These are phyloP conservation scores for Ceraceosorus guamensis DNA, from an alignment of 1,284 basidiomycete species.

Conservation along the genomic window DNA sequence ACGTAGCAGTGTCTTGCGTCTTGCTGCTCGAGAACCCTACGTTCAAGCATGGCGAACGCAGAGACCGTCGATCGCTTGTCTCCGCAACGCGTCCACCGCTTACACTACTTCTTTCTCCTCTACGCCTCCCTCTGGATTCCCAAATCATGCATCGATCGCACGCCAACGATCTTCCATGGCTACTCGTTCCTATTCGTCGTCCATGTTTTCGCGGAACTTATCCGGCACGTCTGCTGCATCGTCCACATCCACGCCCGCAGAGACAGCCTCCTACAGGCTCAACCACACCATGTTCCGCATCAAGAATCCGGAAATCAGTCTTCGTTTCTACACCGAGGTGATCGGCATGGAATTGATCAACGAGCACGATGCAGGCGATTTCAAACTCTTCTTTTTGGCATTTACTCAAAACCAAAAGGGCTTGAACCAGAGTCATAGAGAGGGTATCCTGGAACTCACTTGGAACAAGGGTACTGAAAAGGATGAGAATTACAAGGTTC, in stretches of 20 bases:
- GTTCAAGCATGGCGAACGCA: neutral
- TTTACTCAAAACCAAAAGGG: slow-evolving; percentile 62
- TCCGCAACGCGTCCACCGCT: neutral
- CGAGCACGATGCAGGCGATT: slow-evolving; percentile 52
- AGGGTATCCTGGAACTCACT: slow-evolving; percentile 50
- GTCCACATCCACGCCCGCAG: slow-evolving; percentile 16
- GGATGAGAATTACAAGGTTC: slow-evolving; percentile 32
- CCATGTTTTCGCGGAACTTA: neutral
- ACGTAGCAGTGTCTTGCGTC: neutral
- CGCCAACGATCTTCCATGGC: neutral
- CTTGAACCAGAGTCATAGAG: slow-evolving; percentile 56
- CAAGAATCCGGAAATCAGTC: slow-evolving; percentile 62
- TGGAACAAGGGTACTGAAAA: slow-evolving; percentile 47
- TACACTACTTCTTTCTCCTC: slow-evolving; percentile 1
- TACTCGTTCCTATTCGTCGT: neutral
- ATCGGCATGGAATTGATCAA: slow-evolving; percentile 80
- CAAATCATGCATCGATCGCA: neutral
- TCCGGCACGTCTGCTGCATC: neutral
- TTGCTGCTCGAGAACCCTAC: neutral
- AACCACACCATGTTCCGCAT: slow-evolving; percentile 14
- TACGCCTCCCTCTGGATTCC: neutral
- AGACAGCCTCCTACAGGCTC: slow-evolving; percentile 41
- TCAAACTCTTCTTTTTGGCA: slow-evolving; percentile 74
- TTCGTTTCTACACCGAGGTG: slow-evolving; percentile 49
- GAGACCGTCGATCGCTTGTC: neutral